A percentile compares a stretch with the other conserved stretches of the same genome.
Conservation (phyloP, 768 basidiomycete genomes). For the Russula abietina region DNA sequence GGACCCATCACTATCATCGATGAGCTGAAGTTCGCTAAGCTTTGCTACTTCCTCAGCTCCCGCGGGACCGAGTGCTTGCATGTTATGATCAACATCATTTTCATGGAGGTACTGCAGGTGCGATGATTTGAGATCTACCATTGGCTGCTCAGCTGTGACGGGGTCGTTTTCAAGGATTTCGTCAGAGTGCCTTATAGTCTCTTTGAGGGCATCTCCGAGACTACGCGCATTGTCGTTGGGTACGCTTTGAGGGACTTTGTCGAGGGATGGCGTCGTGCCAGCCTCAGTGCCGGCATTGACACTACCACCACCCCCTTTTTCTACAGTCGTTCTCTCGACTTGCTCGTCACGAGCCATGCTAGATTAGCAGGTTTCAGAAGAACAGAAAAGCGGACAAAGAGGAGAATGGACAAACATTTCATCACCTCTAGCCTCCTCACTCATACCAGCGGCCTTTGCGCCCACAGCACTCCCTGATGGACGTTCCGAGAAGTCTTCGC, state of each 20-base stretch:
- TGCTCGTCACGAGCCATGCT: slow-evolving; percentile 4
- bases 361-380: neutral
- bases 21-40: slow-evolving; percentile 71
- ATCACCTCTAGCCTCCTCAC: slow-evolving; percentile 1
- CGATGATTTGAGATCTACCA: slow-evolving; percentile 36
- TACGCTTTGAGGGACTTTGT: slow-evolving; percentile 30
- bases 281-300: slow-evolving; percentile 41
- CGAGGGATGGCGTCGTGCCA: slow-evolving; percentile 39
- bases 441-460: slow-evolving; percentile 8
- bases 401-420: slow-evolving; percentile 7
- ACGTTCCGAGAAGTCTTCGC: slow-evolving; percentile 6
- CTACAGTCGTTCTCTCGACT: neutral
- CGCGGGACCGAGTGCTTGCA: slow-evolving; percentile 88
- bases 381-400: neutral
- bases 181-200: slow-evolving; percentile 77
- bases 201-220: slow-evolving; percentile 76
- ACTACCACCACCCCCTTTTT: slow-evolving; percentile 24
- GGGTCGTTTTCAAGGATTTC: slow-evolving; percentile 58
- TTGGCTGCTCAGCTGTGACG: slow-evolving; percentile 27
- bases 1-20: slow-evolving; percentile 47
- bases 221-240: slow-evolving; percentile 54
- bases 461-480: slow-evolving; percentile 11
- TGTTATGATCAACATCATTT: slow-evolving; percentile 60
- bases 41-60: slow-evolving; percentile 78
- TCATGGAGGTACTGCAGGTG: slow-evolving; percentile 75